Evolutionary conservation across 2,329 filamentous ascomycete species (phyloP).

Genomic region (Penicillium olsonii): DNA sequence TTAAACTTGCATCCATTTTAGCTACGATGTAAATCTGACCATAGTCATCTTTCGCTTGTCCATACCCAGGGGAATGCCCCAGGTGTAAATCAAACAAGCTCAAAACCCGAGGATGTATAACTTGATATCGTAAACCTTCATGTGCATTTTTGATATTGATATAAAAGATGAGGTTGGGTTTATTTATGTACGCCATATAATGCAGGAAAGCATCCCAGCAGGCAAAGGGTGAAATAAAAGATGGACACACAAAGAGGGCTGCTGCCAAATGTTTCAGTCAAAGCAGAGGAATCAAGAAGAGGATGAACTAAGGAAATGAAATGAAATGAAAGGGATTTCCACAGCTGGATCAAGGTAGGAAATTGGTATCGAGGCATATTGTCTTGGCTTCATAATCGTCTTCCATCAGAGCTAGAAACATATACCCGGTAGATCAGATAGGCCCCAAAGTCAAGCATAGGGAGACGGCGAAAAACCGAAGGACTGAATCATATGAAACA

Average conservation of each 20-base stretch:
- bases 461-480: background rate
- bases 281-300: slow-evolving; percentile 9
- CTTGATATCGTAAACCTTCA: too few relatives aligned
- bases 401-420: background rate
- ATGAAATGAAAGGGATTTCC: slow-evolving; percentile 1
- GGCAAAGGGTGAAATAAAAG: slow-evolving; percentile 12
- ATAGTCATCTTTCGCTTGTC: too few relatives aligned
- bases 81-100: too few relatives aligned
- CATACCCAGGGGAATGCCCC: too few relatives aligned
- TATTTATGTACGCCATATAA: slow-evolving; percentile 25
- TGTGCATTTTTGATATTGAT: background rate
- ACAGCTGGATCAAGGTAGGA: background rate
- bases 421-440: background rate
- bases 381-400: background rate
- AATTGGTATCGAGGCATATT: background rate
- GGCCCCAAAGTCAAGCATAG: background rate
- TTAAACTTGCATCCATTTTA: too few relatives aligned
- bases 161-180: slow-evolving; percentile 8
- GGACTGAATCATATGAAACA: background rate
- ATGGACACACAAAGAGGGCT: slow-evolving; percentile 10
- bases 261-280: slow-evolving; percentile 11
- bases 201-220: slow-evolving; percentile 22
- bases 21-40: too few relatives aligned
- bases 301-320: background rate
- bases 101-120: too few relatives aligned